Conservation (phyloP, 2,329 filamentous ascomycete genomes). For the Pseudopyricularia cyperi region DNA sequence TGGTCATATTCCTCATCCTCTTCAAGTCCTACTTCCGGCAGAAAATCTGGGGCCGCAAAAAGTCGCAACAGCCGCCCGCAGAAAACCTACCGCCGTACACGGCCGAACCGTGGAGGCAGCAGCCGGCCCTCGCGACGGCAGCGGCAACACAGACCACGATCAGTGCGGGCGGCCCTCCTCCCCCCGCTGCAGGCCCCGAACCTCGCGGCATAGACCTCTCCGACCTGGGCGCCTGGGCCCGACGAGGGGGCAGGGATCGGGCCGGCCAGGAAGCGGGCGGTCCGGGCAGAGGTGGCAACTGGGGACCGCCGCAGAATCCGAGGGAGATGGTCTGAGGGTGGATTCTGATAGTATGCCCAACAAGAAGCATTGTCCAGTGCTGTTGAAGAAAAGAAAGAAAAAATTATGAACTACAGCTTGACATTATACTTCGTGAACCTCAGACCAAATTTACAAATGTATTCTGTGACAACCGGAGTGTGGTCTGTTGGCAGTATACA, state of each 20-base stretch:
- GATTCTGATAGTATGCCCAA: too few relatives aligned
- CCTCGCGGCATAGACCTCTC: not conserved
- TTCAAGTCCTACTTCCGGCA: constrained; percentile 19
- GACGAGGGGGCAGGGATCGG: not conserved
- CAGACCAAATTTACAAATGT: too few relatives aligned
- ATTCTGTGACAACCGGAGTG: too few relatives aligned
- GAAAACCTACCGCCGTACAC: constrained; percentile 3
- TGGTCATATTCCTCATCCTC: constrained; percentile 21
- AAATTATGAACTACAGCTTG: too few relatives aligned
- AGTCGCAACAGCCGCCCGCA: constrained; percentile 5
- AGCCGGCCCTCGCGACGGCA: not conserved
- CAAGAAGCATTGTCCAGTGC: too few relatives aligned
- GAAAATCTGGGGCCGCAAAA: constrained; percentile 6
- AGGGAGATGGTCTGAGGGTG: not conserved
- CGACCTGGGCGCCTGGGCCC: not conserved
- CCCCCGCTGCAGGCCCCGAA: not conserved
- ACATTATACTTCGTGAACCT: too few relatives aligned
- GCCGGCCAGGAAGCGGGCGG: not conserved
- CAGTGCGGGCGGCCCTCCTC: not conserved
- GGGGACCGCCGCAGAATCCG: not conserved
- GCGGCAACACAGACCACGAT: not conserved
- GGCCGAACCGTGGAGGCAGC: constrained; percentile 8
- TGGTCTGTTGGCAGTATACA: too few relatives aligned
- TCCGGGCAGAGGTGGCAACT: not conserved
- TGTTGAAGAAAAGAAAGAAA: too few relatives aligned